phyloP scores from a whole-genome alignment of 441 rosid species.

The Brassica balearica region DNA sequence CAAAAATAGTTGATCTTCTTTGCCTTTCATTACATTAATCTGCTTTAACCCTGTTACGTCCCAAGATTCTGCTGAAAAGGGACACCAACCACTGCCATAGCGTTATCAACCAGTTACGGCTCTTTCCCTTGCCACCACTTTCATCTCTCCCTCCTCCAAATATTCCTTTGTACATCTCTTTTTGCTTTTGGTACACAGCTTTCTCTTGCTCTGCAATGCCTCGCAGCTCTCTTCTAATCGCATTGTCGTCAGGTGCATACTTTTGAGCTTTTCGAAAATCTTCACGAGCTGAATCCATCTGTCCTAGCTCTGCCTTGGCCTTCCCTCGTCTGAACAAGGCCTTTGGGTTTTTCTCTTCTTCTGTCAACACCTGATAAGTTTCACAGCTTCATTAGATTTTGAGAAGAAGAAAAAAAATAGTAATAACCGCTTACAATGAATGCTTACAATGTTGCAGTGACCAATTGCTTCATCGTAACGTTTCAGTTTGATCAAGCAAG shows the following conservation, averaged over 20 bases:
- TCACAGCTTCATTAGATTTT: slow-evolving; percentile 30
- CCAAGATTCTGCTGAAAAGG: slow-evolving; percentile 50
- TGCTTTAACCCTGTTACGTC: slow-evolving; percentile 54
- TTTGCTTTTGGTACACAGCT: slow-evolving; percentile 81
- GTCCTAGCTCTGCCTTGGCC: slow-evolving; percentile 91
- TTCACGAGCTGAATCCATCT: slow-evolving; percentile 85
- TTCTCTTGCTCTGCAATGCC: slow-evolving; percentile 86
- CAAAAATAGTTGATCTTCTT: not conserved
- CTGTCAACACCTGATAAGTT: slow-evolving; percentile 68
- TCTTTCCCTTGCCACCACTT: slow-evolving; percentile 50
- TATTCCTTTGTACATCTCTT: slow-evolving; percentile 87
- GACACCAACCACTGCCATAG: slow-evolving; percentile 77
- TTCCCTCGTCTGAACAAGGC: slow-evolving; percentile 94
- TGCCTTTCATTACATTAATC: slow-evolving; percentile 36
- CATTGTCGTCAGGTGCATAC: slow-evolving; percentile 82
- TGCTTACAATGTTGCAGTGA: slow-evolving; percentile 71
- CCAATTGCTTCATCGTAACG: slow-evolving; percentile 85
- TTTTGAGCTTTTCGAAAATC: slow-evolving; percentile 85
- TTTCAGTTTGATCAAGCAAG: slow-evolving; percentile 88
- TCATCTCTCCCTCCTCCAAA: slow-evolving; percentile 75
- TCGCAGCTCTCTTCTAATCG: slow-evolving; percentile 76
- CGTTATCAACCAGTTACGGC: slow-evolving; percentile 52
- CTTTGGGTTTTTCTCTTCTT: slow-evolving; percentile 88
- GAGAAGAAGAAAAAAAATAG: not conserved
- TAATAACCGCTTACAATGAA: too few relatives aligned